Evolutionary conservation across 768 basidiomycete genomes (phyloP), one percentile per base, ranked within the genome.

Genomic region (Suillus plorans): DNA sequence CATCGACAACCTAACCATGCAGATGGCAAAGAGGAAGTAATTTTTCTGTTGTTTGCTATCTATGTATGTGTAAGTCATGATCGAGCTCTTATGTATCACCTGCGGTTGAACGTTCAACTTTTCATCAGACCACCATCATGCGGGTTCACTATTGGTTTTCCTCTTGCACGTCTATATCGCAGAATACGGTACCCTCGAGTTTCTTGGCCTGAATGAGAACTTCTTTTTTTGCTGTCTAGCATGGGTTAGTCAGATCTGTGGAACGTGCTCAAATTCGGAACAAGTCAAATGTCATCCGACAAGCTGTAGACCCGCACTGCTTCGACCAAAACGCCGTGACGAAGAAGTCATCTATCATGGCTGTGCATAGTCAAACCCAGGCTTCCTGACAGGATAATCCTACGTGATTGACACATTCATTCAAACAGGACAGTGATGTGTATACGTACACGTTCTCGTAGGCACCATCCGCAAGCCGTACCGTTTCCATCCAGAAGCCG

Each of bases 1-100:
- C 72, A 93, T 94, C 71, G 92, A 95, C 73, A 95, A 95, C 69
- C 73, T 95, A 70, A 94, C 93, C 0, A 82, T 91, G 70, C 93
- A 95, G 75, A 91, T 94, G 87, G 89, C 91, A 37, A 91, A 88
- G 73, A 81, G 91, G 66, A 85, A 89, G 74, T 91, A 76, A 84
- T 16, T 2, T 16, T 39, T 37, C 6, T 28, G 6, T 1, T 3
- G 22, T 25, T 14, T 25, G 56, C 22, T 39, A 37, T 57, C 36
- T 9, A 18, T 41, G 10, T 25, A 28, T 20, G n/a, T 55, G 53
- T 55, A n/a, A 34, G 53, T 36, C 34, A n/a, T 36, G 5, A 36
- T 55, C 20, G 53, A 55, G 53, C 31, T 36, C 53, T 55, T 34
- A 20, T 53, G 28, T 6, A 31, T 31, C 10, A 12, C 31, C 20